Evolutionary conservation across 2,329 filamentous ascomycete species (phyloP).

Genomic region (Chaetothyriales sp.): DNA sequence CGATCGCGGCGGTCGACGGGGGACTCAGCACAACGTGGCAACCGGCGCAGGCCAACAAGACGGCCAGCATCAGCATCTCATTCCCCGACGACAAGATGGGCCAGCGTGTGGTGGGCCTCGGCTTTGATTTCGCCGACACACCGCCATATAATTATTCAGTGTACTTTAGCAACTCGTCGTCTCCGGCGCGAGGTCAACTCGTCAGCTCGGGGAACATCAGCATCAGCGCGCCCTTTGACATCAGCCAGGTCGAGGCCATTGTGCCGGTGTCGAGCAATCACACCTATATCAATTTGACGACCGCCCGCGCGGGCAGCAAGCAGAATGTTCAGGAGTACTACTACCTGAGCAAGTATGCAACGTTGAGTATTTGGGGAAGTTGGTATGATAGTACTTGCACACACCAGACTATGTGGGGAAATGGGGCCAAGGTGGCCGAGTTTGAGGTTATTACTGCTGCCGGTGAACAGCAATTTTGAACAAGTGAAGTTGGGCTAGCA

Average conservation of each 20-base stretch:
- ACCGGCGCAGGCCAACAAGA: constrained; percentile 37
- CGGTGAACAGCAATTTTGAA: background rate
- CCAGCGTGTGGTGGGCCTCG: constrained; percentile 30
- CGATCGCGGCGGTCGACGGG: constrained; percentile 52
- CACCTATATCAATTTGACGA: constrained; percentile 26
- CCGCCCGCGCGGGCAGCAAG: constrained; percentile 6
- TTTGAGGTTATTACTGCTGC: constrained; percentile 30
- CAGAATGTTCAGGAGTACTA: background rate
- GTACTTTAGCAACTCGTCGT: constrained; percentile 39
- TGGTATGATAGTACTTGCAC: constrained; percentile 25
- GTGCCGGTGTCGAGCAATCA: constrained; percentile 28
- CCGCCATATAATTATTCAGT: constrained; percentile 43
- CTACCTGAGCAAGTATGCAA: constrained; percentile 23
- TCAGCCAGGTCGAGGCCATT: constrained; percentile 24
- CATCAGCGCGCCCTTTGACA: constrained; percentile 28
- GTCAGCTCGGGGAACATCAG: constrained; percentile 21
- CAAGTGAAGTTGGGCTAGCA: background rate
- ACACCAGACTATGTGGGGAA: constrained; percentile 24
- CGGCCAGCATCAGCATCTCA: constrained; percentile 44
- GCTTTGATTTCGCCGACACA: constrained; percentile 47
- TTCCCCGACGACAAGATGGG: constrained; percentile 29
- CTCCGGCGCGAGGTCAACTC: constrained; percentile 8
- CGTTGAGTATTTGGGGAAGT: constrained; percentile 29
- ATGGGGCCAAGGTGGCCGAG: constrained; percentile 35
- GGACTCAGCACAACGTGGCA: constrained; percentile 55